phyloP scores from a whole-genome alignment of 2,329 filamentous ascomycete genomes.

The Chaetothyriales sp. region DNA sequence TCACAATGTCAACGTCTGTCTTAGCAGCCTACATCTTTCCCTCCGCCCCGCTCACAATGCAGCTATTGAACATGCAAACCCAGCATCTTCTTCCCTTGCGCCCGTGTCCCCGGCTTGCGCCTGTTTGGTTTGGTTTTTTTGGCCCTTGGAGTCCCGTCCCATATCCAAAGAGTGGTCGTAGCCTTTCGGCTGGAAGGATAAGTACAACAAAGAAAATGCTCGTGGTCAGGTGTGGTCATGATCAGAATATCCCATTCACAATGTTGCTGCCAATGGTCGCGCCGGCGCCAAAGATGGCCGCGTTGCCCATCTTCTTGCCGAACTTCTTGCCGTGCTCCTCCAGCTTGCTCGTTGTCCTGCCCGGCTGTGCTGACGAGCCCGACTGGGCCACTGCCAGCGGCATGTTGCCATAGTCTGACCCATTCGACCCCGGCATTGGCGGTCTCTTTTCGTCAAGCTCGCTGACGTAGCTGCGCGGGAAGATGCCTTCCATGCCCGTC shows the following conservation, averaged over 20 bases:
- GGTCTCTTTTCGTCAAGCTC: constrained; percentile 51
- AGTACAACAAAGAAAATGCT: not conserved
- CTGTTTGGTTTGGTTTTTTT: not conserved
- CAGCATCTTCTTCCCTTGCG: not conserved
- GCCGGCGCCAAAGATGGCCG: constrained; percentile 56
- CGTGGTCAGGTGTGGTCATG: constrained; percentile 5
- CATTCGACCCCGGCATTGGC: constrained; percentile 25
- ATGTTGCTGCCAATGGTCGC: constrained; percentile 82
- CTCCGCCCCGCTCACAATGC: not conserved
- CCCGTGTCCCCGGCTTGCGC: not conserved
- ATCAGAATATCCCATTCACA: constrained; percentile 78
- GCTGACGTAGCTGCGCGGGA: constrained; percentile 78
- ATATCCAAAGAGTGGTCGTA: constrained; percentile 13
- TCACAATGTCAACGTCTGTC: not conserved
- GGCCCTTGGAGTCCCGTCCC: not conserved
- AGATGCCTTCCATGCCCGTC: constrained; percentile 78
- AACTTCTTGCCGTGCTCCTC: constrained; percentile 80
- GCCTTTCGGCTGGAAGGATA: constrained; percentile 1
- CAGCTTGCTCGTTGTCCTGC: constrained; percentile 46
- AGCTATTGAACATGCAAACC: not conserved
- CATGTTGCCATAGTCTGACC: constrained; percentile 42
- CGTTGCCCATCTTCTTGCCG: constrained; percentile 81
- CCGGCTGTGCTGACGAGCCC: constrained; percentile 31
- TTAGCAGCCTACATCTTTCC: not conserved
- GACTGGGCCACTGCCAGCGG: constrained; percentile 60